Percentiles rank a stretch among this genome's conserved stretches.
Evolutionary conservation across 169 alveolate genomes (phyloP).

Genomic region (Plasmodium adleri): DNA sequence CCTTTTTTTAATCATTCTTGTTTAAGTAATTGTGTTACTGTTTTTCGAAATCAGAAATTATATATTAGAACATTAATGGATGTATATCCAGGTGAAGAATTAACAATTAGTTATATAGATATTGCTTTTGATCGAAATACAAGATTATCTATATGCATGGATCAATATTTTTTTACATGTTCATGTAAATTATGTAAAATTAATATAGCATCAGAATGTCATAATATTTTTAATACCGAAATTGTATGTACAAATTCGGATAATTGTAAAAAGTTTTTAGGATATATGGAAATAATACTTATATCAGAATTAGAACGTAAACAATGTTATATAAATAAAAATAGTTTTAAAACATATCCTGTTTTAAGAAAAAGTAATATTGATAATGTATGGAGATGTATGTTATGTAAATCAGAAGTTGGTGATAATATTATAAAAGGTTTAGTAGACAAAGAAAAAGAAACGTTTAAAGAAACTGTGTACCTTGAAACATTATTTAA

Average conservation of each 20-base stretch:
- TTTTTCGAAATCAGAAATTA: constrained; percentile 50
- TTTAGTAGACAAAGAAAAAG: constrained; percentile 56
- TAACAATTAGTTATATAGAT: constrained; percentile 56
- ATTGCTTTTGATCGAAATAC: constrained; percentile 58
- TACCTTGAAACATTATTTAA: constrained; percentile 41
- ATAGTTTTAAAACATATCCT: constrained; percentile 43
- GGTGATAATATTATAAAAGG: constrained; percentile 47
- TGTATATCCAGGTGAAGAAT: constrained; percentile 72
- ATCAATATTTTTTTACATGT: constrained; percentile 68
- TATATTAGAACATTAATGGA: constrained; percentile 53
- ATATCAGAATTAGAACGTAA: constrained; percentile 60
- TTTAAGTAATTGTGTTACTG: constrained; percentile 67
- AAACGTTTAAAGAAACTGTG: constrained; percentile 38
- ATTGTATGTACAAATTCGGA: constrained; percentile 61
- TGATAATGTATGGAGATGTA: constrained; percentile 54
- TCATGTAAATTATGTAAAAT: constrained; percentile 71
- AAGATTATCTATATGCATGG: constrained; percentile 49
- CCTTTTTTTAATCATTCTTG: constrained; percentile 73
- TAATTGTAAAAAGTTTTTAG: constrained; percentile 58
- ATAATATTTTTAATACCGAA: constrained; percentile 50
- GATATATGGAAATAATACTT: constrained; percentile 47
- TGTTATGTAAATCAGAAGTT: constrained; percentile 53
- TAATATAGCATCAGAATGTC: constrained; percentile 50
- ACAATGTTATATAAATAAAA: constrained; percentile 41
- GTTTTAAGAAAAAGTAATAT: constrained; percentile 37